Percentiles rank a stretch among this genome's conserved stretches.
Evolutionary conservation across 208 protist genomes (phyloP).

Genomic region (Balamuthia mandrillaris): DNA sequence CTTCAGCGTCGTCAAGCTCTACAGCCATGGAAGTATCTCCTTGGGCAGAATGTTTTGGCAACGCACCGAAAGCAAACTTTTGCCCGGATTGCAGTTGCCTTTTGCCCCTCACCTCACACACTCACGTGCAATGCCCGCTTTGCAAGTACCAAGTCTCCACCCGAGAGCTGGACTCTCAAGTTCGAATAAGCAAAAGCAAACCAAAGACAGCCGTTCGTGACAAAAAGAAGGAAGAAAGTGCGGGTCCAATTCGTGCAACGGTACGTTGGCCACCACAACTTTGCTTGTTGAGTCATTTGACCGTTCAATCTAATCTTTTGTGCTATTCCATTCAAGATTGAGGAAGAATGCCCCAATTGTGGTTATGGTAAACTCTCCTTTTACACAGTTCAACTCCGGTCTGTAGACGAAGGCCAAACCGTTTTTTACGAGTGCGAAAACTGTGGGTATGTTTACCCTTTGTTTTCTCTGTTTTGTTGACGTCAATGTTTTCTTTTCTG

Average conservation of each 20-base stretch:
- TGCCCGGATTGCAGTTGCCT: background rate
- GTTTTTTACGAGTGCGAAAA: slow-evolving; percentile 76
- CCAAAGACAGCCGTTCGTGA: background rate
- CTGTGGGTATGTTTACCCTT: slow-evolving; percentile 48
- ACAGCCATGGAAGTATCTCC: too few species aligned
- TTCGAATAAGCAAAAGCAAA: background rate
- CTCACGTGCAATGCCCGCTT: background rate
- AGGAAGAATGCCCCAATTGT: slow-evolving; percentile 74
- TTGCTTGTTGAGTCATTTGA: background rate
- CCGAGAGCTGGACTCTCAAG: background rate
- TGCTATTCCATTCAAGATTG: slow-evolving; percentile 48
- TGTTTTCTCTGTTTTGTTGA: background rate
- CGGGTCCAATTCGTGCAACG: background rate
- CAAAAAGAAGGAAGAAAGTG: background rate
- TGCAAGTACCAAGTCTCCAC: background rate
- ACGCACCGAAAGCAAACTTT: slow-evolving; percentile 16
- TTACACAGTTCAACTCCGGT: slow-evolving; percentile 73
- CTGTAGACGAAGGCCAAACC: slow-evolving; percentile 79
- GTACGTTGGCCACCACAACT: background rate
- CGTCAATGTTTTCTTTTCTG: background rate
- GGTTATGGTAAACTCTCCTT: slow-evolving; percentile 68
- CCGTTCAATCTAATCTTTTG: background rate
- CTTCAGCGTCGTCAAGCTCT: too few species aligned
- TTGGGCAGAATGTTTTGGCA: too few species aligned
- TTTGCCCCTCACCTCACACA: background rate